Evolutionary conservation across 148 eudicot genomes (phyloP).

Genomic region (Diospyros lotus): DNA sequence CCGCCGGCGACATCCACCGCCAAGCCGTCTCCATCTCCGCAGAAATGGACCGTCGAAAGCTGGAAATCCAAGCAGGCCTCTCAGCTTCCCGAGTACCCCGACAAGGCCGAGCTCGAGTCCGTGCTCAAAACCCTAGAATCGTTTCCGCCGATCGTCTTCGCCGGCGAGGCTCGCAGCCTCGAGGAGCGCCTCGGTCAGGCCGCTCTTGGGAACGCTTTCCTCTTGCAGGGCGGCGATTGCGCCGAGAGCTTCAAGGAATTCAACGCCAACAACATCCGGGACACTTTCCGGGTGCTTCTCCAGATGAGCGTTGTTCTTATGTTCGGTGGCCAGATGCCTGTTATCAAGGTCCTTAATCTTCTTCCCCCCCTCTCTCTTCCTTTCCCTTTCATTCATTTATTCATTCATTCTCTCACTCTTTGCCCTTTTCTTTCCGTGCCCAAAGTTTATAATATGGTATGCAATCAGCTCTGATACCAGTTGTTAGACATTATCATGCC

Average conservation of each 20-base stretch:
- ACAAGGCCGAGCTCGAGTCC: conserved; percentile 27
- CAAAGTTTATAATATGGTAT: too few species aligned
- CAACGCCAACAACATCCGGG: conserved; percentile 65
- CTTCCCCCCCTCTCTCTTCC: neutral
- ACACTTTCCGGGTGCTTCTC: conserved; percentile 63
- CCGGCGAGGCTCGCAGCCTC: conserved; percentile 50
- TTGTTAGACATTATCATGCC: too few species aligned
- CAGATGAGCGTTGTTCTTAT: conserved; percentile 83
- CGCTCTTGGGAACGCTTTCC: conserved; percentile 13
- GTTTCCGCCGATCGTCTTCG: conserved; percentile 56
- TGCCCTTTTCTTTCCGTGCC: too few species aligned
- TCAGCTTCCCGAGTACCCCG: conserved; percentile 53
- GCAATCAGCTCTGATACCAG: too few species aligned
- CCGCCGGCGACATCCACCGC: too few species aligned
- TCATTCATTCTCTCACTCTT: too few species aligned
- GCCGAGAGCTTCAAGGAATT: conserved; percentile 7
- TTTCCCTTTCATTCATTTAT: neutral
- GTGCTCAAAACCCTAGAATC: conserved; percentile 45
- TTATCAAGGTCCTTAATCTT: conserved; percentile 45
- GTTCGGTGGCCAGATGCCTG: conserved; percentile 81
- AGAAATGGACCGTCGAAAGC: conserved; percentile 36
- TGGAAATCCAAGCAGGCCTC: conserved; percentile 46
- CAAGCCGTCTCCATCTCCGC: too few species aligned
- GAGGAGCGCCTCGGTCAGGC: conserved; percentile 54
- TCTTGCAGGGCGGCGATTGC: too few species aligned